Evolutionary conservation across 345 rosid genomes (phyloP).

Genomic region (Populus simonii): DNA sequence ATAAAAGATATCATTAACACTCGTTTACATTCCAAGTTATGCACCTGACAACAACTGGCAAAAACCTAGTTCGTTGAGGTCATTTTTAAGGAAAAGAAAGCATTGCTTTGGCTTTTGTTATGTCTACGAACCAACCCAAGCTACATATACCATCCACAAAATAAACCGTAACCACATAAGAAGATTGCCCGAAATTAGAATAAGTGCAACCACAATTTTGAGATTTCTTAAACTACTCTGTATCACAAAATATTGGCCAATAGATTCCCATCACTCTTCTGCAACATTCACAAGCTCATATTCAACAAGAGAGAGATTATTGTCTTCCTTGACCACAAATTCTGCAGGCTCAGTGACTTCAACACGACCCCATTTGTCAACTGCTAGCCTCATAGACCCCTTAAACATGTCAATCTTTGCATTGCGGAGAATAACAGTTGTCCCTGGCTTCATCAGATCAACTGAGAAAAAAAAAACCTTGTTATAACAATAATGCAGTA

Average conservation of each 20-base stretch:
- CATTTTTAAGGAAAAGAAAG: background rate
- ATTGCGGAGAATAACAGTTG: slow-evolving; percentile 55
- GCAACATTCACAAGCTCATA: slow-evolving; percentile 68
- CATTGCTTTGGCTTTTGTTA: background rate
- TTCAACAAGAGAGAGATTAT: slow-evolving; percentile 69
- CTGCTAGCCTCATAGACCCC: slow-evolving; percentile 38
- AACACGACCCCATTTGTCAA: slow-evolving; percentile 36
- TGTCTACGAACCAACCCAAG: background rate
- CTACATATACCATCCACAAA: background rate
- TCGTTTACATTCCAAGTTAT: background rate
- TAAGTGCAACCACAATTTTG: background rate
- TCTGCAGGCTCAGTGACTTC: slow-evolving; percentile 52
- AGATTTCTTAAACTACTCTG: background rate
- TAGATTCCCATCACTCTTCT: slow-evolving; percentile 39
- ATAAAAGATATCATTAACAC: background rate
- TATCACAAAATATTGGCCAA: background rate
- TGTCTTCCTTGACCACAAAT: slow-evolving; percentile 72
- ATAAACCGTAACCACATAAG: background rate
- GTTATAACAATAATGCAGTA: background rate
- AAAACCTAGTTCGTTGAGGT: background rate
- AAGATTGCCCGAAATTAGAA: background rate
- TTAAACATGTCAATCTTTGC: slow-evolving; percentile 34
- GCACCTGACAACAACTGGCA: background rate
- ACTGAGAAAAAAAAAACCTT: slow-evolving; percentile 36
- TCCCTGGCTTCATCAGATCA: slow-evolving; percentile 76